Evolutionary conservation across 192 early-diverging fungal genomes (phyloP).

Genomic region (Coemansia sp.): DNA sequence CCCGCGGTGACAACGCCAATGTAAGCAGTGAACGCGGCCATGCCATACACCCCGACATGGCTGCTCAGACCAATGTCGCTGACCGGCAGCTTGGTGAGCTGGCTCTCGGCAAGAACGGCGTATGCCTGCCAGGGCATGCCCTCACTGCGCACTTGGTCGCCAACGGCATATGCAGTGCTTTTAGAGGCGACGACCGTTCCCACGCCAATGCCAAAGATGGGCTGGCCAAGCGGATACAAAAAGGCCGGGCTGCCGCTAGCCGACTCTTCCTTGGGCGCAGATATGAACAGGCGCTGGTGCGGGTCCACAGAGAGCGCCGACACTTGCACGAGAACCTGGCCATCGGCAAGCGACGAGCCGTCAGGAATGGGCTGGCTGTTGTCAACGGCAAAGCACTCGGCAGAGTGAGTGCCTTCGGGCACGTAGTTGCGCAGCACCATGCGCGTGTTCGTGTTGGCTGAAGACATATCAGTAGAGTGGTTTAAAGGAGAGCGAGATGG

Average conservation of each 20-base stretch:
- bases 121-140: constrained; percentile 63
- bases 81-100: constrained; percentile 16
- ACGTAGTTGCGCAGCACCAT: constrained; percentile 30
- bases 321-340: constrained; percentile 60
- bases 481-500: background rate
- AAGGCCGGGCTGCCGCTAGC: constrained; percentile 54
- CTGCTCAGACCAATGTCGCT: constrained; percentile 58
- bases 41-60: constrained; percentile 73
- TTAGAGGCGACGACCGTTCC: constrained; percentile 68
- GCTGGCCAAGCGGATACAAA: constrained; percentile 59
- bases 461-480: background rate
- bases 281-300: constrained; percentile 75
- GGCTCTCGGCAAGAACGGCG: constrained; percentile 44
- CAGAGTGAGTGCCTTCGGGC: constrained; percentile 18
- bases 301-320: constrained; percentile 77
- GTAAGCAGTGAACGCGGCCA: constrained; percentile 85
- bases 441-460: constrained; percentile 21
- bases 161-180: constrained; percentile 60
- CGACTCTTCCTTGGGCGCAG: constrained; percentile 38
- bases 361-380: constrained; percentile 21
- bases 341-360: constrained; percentile 4
- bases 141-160: constrained; percentile 66
- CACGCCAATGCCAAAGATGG: constrained; percentile 65
- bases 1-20: constrained; percentile 65
- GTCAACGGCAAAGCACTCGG: constrained; percentile 27